A percentile compares a stretch with the other conserved stretches of the same genome.
These are phyloP conservation scores for Haplosporangium sp. DNA, from an alignment of 371 early-diverging fungal species.

Conservation along the genomic window DNA sequence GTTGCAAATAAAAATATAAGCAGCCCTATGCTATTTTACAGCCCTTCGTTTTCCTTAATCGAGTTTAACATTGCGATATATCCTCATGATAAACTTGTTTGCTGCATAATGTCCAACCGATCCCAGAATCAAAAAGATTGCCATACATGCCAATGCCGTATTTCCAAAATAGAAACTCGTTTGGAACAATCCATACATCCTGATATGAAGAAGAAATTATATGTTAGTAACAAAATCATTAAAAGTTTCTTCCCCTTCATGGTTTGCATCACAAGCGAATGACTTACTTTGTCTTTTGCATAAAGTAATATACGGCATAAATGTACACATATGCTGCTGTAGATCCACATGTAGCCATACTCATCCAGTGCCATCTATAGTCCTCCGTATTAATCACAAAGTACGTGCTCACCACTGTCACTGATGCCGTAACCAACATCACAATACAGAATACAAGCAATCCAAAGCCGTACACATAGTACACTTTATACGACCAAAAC, in stretches of 20 bases:
- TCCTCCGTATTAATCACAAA: slow-evolving; percentile 87
- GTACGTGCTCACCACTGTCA: slow-evolving; percentile 84
- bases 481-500: slow-evolving; percentile 88
- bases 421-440: slow-evolving; percentile 79
- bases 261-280: too few species aligned
- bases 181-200: slow-evolving; percentile 88
- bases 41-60: slow-evolving; percentile 50
- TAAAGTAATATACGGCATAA: slow-evolving; percentile 85
- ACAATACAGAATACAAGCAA: slow-evolving; percentile 80
- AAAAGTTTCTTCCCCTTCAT: neutral
- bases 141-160: slow-evolving; percentile 74
- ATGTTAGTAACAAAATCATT: too few species aligned
- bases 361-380: slow-evolving; percentile 90
- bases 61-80: slow-evolving; percentile 80
- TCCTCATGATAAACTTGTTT: slow-evolving; percentile 71
- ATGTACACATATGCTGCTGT: slow-evolving; percentile 83
- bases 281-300: slow-evolving; percentile 76
- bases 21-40: too few species aligned
- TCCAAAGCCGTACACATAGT: slow-evolving; percentile 89
- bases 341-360: slow-evolving; percentile 83
- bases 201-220: slow-evolving; percentile 27
- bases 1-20: too few species aligned
- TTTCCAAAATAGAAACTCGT: slow-evolving; percentile 88
- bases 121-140: slow-evolving; percentile 78
- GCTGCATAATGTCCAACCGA: slow-evolving; percentile 75